Percentiles rank a stretch among this genome's conserved stretches.
phyloP scores from a whole-genome alignment of 2,329 filamentous ascomycete genomes.

The Xylaria digitata region DNA sequence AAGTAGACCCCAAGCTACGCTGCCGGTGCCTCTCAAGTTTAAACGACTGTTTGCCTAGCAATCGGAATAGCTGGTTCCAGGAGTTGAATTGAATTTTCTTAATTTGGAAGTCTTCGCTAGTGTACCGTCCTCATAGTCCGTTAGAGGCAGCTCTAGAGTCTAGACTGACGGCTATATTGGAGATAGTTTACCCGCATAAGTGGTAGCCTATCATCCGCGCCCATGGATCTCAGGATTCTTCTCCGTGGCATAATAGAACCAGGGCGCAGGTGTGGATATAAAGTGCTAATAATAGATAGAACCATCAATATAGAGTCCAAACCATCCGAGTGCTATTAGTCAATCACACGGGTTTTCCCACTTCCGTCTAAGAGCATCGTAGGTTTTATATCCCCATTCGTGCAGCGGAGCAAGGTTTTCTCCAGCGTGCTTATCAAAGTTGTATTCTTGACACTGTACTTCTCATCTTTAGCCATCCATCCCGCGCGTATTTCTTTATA shows the following conservation, averaged over 20 bases:
- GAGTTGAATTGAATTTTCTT: neutral
- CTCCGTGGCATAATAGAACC: neutral
- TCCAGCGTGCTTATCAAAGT: neutral
- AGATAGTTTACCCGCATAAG: constrained; percentile 21
- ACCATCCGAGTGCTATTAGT: neutral
- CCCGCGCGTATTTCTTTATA: neutral
- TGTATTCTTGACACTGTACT: neutral
- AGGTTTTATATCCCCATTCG: neutral
- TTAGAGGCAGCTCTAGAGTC: constrained; percentile 7
- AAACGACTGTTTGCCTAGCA: neutral
- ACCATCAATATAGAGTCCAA: neutral
- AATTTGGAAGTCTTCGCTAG: constrained; percentile 1
- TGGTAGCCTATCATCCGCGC: neutral
- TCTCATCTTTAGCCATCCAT: neutral
- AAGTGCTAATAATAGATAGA: neutral
- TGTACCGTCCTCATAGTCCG: neutral
- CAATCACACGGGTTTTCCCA: neutral
- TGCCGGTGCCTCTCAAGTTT: neutral
- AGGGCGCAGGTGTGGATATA: neutral
- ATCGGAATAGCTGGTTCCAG: too few species aligned
- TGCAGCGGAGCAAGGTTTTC: neutral
- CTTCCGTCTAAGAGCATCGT: neutral
- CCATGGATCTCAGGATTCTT: neutral
- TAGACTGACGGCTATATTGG: constrained; percentile 20
- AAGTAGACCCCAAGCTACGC: too few species aligned